Conservation (phyloP, 805 yeast species). For the Lachancea meyersii region DNA sequence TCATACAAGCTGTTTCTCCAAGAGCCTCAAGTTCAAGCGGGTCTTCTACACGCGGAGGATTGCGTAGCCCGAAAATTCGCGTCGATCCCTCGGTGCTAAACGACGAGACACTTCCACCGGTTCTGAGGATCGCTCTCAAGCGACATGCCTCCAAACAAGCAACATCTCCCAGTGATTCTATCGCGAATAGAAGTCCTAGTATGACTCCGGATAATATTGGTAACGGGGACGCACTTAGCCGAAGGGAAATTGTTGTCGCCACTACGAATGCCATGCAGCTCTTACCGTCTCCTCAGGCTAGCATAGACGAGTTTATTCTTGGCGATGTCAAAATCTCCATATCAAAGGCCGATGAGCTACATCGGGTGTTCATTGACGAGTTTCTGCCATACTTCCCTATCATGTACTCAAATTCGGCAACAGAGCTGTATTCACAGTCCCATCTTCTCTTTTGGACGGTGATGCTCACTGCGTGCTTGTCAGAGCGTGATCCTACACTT, state of each 20-base stretch:
- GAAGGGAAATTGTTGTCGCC: constrained; percentile 21
- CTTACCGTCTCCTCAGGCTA: constrained; percentile 29
- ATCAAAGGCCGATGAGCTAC: constrained; percentile 65
- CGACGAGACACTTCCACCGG: constrained; percentile 36
- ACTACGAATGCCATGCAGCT: constrained; percentile 28
- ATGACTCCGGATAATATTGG: constrained; percentile 9
- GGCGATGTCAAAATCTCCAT: constrained; percentile 70
- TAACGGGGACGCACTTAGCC: not conserved
- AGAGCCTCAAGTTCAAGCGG: constrained; percentile 1
- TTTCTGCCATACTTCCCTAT: constrained; percentile 78
- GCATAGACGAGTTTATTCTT: constrained; percentile 57
- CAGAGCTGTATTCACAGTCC: constrained; percentile 75
- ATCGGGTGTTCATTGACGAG: constrained; percentile 56
- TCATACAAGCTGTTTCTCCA: constrained; percentile 21
- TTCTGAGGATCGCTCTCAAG: constrained; percentile 38
- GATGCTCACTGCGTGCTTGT: constrained; percentile 74
- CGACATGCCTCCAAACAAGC: constrained; percentile 25
- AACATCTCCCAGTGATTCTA: constrained; percentile 13
- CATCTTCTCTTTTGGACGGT: constrained; percentile 88
- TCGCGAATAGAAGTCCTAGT: constrained; percentile 10
- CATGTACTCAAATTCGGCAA: constrained; percentile 60
- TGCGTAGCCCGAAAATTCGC: not conserved
- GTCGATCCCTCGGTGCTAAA: not conserved
- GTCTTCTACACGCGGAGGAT: not conserved
- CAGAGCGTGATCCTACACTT: constrained; percentile 81